phyloP scores from a whole-genome alignment of 192 early-diverging fungal genomes.

The Linnemannia zychae region DNA sequence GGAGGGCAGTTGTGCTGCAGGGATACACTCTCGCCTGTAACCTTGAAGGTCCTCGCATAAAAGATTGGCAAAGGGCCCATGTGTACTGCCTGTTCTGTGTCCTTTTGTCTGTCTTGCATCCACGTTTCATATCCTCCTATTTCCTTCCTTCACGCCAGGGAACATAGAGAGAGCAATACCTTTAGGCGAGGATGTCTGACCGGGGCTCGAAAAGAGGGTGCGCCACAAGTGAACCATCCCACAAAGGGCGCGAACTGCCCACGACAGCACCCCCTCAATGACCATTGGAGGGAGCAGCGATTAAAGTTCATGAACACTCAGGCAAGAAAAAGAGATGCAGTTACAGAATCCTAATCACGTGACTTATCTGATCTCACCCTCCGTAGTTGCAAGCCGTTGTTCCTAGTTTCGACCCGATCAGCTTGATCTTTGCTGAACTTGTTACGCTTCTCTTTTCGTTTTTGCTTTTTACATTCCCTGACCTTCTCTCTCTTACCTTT shows the following conservation, averaged over 20 bases:
- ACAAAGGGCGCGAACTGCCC: not conserved
- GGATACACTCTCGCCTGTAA: not conserved
- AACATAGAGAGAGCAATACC: not conserved
- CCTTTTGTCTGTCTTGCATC: not conserved
- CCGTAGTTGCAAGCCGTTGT: not conserved
- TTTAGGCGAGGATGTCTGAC: not conserved
- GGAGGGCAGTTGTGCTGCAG: not conserved
- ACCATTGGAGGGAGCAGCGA: not conserved
- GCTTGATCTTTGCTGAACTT: not conserved
- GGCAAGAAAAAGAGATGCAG: not conserved
- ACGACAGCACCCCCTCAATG: not conserved
- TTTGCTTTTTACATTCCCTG: not conserved
- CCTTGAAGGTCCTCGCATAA: not conserved
- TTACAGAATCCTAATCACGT: not conserved
- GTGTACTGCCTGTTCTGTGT: not conserved
- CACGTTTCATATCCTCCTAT: not conserved
- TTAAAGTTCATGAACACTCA: not conserved
- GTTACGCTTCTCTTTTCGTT: not conserved
- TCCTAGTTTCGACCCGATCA: not conserved
- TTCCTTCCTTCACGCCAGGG: not conserved
- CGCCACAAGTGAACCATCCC: slow-evolving; percentile 7
- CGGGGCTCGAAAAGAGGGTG: slow-evolving; percentile 7
- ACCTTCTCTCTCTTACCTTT: slow-evolving; percentile 4
- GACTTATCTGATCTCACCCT: not conserved
- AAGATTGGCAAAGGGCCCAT: not conserved